Conservation (phyloP, 83 land plant genomes). For the Picea mariana region DNA sequence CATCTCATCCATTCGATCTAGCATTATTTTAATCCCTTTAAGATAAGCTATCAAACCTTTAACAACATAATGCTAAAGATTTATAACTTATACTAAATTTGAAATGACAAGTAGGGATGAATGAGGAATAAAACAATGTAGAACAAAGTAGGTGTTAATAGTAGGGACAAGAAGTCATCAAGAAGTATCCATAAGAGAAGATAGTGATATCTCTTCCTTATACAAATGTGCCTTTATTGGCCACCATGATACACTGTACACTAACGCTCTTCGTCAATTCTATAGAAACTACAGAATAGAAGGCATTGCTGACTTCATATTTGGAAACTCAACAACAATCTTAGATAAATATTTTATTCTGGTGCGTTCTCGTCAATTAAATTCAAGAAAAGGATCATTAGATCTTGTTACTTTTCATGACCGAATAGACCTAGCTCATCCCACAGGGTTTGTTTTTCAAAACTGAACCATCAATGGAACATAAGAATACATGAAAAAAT, state of each 20-base stretch:
- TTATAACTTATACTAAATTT: no score
- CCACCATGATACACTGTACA: conserved; percentile 41
- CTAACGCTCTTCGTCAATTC: conserved; percentile 50
- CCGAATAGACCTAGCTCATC: conserved; percentile 66
- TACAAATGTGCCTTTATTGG: conserved; percentile 6
- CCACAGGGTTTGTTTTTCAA: conserved; percentile 76
- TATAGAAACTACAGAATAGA: conserved; percentile 66
- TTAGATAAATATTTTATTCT: conserved; percentile 67
- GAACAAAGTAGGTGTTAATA: no score
- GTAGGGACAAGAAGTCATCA: conserved; percentile 18
- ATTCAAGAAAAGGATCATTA: no score
- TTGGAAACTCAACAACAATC: conserved; percentile 78
- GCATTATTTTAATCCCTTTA: no score
- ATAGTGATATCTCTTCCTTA: conserved; percentile 21
- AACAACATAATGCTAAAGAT: no score
- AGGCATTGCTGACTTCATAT: conserved; percentile 89
- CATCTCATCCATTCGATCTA: no score
- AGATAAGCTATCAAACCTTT: no score
- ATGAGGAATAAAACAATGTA: no score
- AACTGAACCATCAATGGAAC: conserved; percentile 46
- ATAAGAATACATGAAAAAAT: conserved; percentile 33
- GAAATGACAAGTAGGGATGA: no score
- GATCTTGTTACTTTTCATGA: conserved; percentile 82
- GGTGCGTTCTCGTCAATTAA: conserved; percentile 43
- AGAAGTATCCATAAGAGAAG: conserved; percentile 17